phyloP scores from a whole-genome alignment of 2,329 filamentous ascomycete genomes.

The Aspergillus aculeatinus region DNA sequence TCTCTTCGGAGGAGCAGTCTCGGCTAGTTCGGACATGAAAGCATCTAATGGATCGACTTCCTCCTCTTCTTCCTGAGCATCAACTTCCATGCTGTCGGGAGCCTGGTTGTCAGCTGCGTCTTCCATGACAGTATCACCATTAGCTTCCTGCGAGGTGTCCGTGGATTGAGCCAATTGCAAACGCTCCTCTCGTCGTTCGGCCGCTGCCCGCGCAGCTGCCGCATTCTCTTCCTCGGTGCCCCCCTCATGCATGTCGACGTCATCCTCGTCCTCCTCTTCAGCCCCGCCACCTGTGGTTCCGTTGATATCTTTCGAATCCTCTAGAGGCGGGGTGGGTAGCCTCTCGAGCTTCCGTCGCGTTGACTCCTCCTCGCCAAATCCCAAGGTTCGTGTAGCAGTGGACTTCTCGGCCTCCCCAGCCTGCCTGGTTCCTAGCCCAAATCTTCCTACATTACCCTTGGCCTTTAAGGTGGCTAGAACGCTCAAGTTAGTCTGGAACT shows the following conservation, averaged over 20 bases:
- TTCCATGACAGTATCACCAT: slow-evolving; percentile 49
- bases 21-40: slow-evolving; percentile 79
- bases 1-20: slow-evolving; percentile 49
- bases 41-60: slow-evolving; percentile 90
- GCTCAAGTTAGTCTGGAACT: slow-evolving; percentile 4
- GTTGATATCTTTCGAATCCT: slow-evolving; percentile 59
- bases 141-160: slow-evolving; percentile 43
- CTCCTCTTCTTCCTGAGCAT: slow-evolving; percentile 40
- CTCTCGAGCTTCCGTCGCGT: slow-evolving; percentile 86
- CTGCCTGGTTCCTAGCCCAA: slow-evolving; percentile 73
- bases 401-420: slow-evolving; percentile 65
- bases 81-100: slow-evolving; percentile 41
- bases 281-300: slow-evolving; percentile 52
- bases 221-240: slow-evolving; percentile 84
- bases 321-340: slow-evolving; percentile 73
- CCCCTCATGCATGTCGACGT: slow-evolving; percentile 72
- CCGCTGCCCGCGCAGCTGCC: slow-evolving; percentile 78
- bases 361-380: slow-evolving; percentile 85
- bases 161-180: slow-evolving; percentile 45
- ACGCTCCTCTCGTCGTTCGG: slow-evolving; percentile 76
- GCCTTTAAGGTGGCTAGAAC: slow-evolving; percentile 59
- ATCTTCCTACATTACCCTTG: slow-evolving; percentile 74
- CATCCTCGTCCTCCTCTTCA: slow-evolving; percentile 71
- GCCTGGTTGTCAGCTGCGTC: slow-evolving; percentile 41
- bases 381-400: slow-evolving; percentile 69